Evolutionary conservation across 1,284 basidiomycete genomes (phyloP), one percentile per base, ranked within the genome.

Genomic region (Moniliella sp.): DNA sequence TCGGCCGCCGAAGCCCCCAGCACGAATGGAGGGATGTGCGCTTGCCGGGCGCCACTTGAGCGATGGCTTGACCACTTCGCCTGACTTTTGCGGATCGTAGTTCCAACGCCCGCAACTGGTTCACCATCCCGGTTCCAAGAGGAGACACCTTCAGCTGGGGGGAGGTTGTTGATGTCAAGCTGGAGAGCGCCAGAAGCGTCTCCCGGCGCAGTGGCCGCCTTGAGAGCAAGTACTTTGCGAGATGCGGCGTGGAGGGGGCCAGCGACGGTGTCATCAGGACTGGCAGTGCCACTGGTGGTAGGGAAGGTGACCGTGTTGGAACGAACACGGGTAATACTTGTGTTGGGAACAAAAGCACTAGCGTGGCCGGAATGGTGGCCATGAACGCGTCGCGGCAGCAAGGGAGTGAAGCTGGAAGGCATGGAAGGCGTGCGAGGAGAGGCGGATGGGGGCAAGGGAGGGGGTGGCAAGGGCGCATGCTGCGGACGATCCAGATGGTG

Each of bases 61-160:
- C 2, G 83, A 84, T 2, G 82, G 75, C 61, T 84, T 84, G 55
- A 94, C 72, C 1, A 80, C 73, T 63, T 91, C 77, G 18, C 84
- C 82, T 15, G 80, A 82, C 64, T 91, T 91, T 88, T 91, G 36
- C 82, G 72, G 19, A 79, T 64, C 35, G 76, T 55, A 1, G 51
- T 43, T 15, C 38, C 38, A 3, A 44, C 30, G 9, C 36, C 37
- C 21, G 34, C 36, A 14, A 46, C 37, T 8, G 42, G 43, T 9
- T 25, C 25, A 4, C 27, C 25, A 14, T 38, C 33, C 14, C 29
- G 16, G 2, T 19, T 31, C 8, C 35, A 17, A 0, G 31, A 13
- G 37, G 40, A 30, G 15, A 33, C 31, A 15, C 42, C 35, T 1
- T 45, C 46, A 11, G 51, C 47, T 11, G 42, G 39, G 15, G 49